phyloP scores from a whole-genome alignment of 768 basidiomycete species.

The Favolaschia claudopus region DNA sequence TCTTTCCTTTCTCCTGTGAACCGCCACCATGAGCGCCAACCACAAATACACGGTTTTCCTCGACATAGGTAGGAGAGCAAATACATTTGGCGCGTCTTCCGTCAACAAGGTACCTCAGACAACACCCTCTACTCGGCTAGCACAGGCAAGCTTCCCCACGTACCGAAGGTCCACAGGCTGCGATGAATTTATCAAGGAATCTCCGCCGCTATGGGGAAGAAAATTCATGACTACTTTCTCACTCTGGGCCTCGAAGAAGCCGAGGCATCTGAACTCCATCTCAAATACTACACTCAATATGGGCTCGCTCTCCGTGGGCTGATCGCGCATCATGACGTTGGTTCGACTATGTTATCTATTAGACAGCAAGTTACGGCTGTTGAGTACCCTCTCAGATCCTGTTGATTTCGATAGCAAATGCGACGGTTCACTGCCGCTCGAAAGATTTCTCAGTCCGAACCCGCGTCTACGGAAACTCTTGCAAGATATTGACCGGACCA shows the following conservation, averaged over 20 bases:
- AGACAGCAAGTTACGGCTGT: not conserved
- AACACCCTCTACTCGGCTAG: constrained; percentile 87
- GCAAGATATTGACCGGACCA: constrained; percentile 79
- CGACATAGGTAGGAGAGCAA: too few relatives aligned
- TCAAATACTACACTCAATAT: constrained; percentile 79
- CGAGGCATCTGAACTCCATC: constrained; percentile 74
- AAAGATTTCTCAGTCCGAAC: constrained; percentile 76
- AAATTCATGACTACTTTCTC: constrained; percentile 83
- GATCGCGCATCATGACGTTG: constrained; percentile 76
- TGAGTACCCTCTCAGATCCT: constrained; percentile 56
- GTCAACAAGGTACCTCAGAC: too few relatives aligned
- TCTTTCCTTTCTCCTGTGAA: too few relatives aligned
- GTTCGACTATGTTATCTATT: constrained; percentile 46
- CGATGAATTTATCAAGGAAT: too few relatives aligned
- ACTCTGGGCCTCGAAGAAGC: constrained; percentile 70
- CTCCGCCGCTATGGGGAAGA: constrained; percentile 78
- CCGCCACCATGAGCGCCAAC: too few relatives aligned
- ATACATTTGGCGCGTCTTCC: too few relatives aligned
- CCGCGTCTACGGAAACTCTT: constrained; percentile 70
- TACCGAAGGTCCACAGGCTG: too few relatives aligned
- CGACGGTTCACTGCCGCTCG: constrained; percentile 84
- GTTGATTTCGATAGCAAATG: constrained; percentile 86
- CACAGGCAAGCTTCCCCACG: too few relatives aligned
- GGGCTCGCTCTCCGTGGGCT: constrained; percentile 86
- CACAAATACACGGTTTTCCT: too few relatives aligned